A percentile compares a stretch with the other conserved stretches of the same genome.
These are phyloP conservation scores for Ophiosphaerella korrae DNA, from an alignment of 2,329 filamentous ascomycete genomes.

Conservation along the genomic window DNA sequence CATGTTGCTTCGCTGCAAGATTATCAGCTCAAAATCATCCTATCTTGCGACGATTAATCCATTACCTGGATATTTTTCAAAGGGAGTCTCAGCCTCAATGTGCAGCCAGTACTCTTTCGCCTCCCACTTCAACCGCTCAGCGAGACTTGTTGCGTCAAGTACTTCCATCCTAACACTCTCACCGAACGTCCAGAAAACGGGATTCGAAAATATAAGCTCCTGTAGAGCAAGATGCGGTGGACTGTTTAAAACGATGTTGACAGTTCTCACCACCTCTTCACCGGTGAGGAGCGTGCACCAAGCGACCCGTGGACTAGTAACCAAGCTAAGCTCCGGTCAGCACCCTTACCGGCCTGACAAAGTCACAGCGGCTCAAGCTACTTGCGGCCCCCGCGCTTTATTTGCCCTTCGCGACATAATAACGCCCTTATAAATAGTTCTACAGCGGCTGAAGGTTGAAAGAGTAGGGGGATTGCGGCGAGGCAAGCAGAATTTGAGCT, in stretches of 20 bases:
- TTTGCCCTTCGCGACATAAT: constrained; percentile 2
- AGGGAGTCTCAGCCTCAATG: constrained; percentile 35
- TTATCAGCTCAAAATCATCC: constrained; percentile 4
- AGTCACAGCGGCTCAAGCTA: background rate
- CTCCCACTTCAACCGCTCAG: constrained; percentile 33
- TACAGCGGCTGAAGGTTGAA: background rate
- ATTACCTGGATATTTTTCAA: constrained; percentile 49
- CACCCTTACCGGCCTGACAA: background rate
- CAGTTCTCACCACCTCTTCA: background rate
- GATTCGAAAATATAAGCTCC: constrained; percentile 7
- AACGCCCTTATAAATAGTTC: background rate
- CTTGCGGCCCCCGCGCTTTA: background rate
- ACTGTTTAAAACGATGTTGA: constrained; percentile 11
- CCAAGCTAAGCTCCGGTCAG: background rate
- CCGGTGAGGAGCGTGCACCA: constrained; percentile 9
- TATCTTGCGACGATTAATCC: background rate
- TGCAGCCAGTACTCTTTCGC: constrained; percentile 44
- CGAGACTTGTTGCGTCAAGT: constrained; percentile 34
- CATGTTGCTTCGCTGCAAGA: constrained; percentile 48
- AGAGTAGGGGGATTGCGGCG: background rate
- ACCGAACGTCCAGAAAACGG: constrained; percentile 14
- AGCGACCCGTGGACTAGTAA: background rate
- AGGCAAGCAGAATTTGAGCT: background rate
- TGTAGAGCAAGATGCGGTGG: constrained; percentile 10
- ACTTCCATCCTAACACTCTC: constrained; percentile 26